A percentile compares a stretch with the other conserved stretches of the same genome.
These are phyloP conservation scores for Boletus bicolor DNA, from an alignment of 768 basidiomycete species.

Conservation along the genomic window DNA sequence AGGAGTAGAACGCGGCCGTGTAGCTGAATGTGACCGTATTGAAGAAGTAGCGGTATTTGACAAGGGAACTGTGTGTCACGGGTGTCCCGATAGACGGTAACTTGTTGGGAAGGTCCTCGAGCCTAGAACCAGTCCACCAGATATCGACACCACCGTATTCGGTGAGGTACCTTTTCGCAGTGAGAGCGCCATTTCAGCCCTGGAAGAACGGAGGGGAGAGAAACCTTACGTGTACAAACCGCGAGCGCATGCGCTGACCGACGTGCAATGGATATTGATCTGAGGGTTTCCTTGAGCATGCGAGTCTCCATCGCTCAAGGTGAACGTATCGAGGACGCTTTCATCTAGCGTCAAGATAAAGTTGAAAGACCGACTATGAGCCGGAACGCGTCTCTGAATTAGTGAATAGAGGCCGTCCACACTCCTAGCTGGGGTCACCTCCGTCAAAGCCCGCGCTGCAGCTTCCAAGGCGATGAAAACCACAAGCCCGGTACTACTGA, in stretches of 20 bases:
- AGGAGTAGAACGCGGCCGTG: slow-evolving; percentile 39
- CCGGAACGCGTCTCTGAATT: slow-evolving; percentile 35
- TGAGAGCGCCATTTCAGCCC: neutral
- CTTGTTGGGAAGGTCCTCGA: slow-evolving; percentile 27
- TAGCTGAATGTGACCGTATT: slow-evolving; percentile 44
- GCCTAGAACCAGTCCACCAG: slow-evolving; percentile 43
- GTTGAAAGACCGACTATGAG: slow-evolving; percentile 31
- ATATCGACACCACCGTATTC: slow-evolving; percentile 38
- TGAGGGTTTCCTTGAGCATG: slow-evolving; percentile 5
- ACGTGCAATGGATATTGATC: slow-evolving; percentile 34
- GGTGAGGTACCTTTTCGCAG: slow-evolving; percentile 32
- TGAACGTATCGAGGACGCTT: slow-evolving; percentile 30
- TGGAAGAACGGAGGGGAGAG: neutral
- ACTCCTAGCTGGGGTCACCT: neutral
- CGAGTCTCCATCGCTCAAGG: slow-evolving; percentile 26
- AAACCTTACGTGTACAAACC: slow-evolving; percentile 36
- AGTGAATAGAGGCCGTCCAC: slow-evolving; percentile 35
- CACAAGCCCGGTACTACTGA: neutral
- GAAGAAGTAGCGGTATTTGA: slow-evolving; percentile 40
- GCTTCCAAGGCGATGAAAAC: neutral
- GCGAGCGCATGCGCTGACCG: slow-evolving; percentile 37
- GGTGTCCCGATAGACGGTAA: slow-evolving; percentile 33
- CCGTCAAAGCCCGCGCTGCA: neutral
- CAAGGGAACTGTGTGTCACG: slow-evolving; percentile 33
- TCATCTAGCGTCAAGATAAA: slow-evolving; percentile 27